Conservation (phyloP, 805 yeast species). For the Candida ovalis region DNA sequence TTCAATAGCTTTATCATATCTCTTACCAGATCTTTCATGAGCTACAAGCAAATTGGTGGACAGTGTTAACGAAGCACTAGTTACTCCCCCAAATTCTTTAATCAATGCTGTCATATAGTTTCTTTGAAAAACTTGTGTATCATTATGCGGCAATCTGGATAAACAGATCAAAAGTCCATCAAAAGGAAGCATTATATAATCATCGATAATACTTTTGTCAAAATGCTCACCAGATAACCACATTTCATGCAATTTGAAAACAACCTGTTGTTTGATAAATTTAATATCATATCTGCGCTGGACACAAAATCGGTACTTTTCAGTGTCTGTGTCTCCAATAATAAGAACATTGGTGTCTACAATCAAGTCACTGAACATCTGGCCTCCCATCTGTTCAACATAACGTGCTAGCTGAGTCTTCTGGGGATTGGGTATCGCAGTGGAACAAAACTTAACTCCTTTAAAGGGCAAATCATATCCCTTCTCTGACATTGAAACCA, state of each 20-base stretch:
- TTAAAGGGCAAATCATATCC: constrained; percentile 3
- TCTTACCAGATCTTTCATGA: constrained; percentile 46
- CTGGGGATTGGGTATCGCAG: constrained; percentile 41
- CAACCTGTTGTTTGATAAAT: constrained; percentile 46
- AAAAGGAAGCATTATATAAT: constrained; percentile 38
- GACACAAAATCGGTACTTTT: constrained; percentile 50
- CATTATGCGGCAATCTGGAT: constrained; percentile 32
- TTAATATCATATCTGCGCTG: constrained; percentile 51
- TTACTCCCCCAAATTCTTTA: constrained; percentile 44
- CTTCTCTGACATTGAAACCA: background rate
- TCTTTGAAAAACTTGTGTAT: constrained; percentile 25
- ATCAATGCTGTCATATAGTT: constrained; percentile 34
- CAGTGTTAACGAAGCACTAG: constrained; percentile 46
- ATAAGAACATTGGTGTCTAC: constrained; percentile 56
- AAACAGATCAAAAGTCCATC: constrained; percentile 42
- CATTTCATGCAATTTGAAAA: constrained; percentile 40
- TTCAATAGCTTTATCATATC: constrained; percentile 49
- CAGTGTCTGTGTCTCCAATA: constrained; percentile 55
- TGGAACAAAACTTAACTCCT: constrained; percentile 53
- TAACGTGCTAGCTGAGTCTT: constrained; percentile 42
- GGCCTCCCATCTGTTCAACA: constrained; percentile 58
- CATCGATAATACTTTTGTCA: constrained; percentile 12
- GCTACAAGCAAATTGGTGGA: constrained; percentile 44
- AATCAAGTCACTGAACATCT: constrained; percentile 52
- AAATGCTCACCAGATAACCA: constrained; percentile 48